Evolutionary conservation across 768 basidiomycete genomes (phyloP).

Genomic region (Amanita phalloides): DNA sequence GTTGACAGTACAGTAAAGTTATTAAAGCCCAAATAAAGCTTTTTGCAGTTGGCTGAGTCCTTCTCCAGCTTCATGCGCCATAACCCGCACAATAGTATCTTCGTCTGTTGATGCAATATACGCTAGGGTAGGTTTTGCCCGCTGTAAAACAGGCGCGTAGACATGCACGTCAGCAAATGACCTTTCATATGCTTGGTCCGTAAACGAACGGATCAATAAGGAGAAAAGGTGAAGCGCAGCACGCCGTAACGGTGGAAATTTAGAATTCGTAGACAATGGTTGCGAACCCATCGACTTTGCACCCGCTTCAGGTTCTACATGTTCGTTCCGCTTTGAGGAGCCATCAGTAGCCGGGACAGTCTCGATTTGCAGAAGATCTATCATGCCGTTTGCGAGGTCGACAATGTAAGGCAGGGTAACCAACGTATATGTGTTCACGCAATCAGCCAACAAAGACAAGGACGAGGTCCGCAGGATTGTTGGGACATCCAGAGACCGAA

Average conservation of each 20-base stretch:
- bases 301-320: neutral
- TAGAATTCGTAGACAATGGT: constrained; percentile 48
- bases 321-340: neutral
- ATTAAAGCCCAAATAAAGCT: constrained; percentile 30
- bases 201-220: constrained; percentile 52
- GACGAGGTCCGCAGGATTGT: constrained; percentile 58
- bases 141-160: constrained; percentile 27
- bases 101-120: constrained; percentile 67
- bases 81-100: constrained; percentile 59
- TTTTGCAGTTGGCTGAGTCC: constrained; percentile 38
- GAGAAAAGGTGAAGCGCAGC: constrained; percentile 80
- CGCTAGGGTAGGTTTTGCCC: constrained; percentile 48
- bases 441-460: constrained; percentile 59
- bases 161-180: constrained; percentile 17
- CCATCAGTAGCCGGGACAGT: constrained; percentile 20
- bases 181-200: constrained; percentile 36
- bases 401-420: constrained; percentile 52
- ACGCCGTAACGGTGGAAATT: constrained; percentile 73
- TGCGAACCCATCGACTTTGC: constrained; percentile 38
- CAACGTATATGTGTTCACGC: constrained; percentile 50
- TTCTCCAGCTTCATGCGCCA: constrained; percentile 66
- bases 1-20: constrained; percentile 24
- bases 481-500: constrained; percentile 52
- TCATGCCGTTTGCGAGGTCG: constrained; percentile 54
- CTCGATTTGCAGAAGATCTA: constrained; percentile 71